phyloP scores from a whole-genome alignment of 1,284 basidiomycete genomes.

The Inonotus hispidus region DNA sequence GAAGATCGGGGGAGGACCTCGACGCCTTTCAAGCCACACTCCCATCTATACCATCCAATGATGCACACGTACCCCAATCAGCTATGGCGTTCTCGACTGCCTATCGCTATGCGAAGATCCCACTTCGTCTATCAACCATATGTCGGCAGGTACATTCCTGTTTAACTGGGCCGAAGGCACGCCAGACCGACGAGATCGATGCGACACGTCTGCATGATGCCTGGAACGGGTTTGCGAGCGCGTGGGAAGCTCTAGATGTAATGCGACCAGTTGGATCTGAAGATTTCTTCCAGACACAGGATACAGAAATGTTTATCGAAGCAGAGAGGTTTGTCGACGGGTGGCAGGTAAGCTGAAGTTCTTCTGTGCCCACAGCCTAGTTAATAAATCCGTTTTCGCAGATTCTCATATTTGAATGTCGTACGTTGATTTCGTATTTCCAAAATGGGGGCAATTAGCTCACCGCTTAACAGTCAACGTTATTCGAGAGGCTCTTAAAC shows the following conservation, averaged over 20 bases:
- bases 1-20: constrained; percentile 62
- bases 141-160: constrained; percentile 72
- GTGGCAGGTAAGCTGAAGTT: constrained; percentile 52
- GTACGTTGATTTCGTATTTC: constrained; percentile 39
- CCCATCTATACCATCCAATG: constrained; percentile 43
- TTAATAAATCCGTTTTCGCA: constrained; percentile 25
- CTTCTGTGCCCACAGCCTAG: neutral
- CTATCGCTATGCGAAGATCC: constrained; percentile 47
- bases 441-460: neutral
- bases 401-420: constrained; percentile 76
- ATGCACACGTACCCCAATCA: constrained; percentile 30
- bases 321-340: constrained; percentile 59
- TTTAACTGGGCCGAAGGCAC: constrained; percentile 70
- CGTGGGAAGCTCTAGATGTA: constrained; percentile 76
- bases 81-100: constrained; percentile 34
- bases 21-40: constrained; percentile 62
- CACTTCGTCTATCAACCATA: constrained; percentile 63
- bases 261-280: constrained; percentile 40
- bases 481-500: constrained; percentile 59
- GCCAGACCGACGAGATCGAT: constrained; percentile 53
- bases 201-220: constrained; percentile 58
- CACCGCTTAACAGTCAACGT: constrained; percentile 46
- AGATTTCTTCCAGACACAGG: constrained; percentile 45
- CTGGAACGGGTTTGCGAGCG: constrained; percentile 76
- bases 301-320: constrained; percentile 60